Evolutionary conservation across 2,329 filamentous ascomycete genomes (phyloP).

Genomic region (Pyrenophora seminiperda): DNA sequence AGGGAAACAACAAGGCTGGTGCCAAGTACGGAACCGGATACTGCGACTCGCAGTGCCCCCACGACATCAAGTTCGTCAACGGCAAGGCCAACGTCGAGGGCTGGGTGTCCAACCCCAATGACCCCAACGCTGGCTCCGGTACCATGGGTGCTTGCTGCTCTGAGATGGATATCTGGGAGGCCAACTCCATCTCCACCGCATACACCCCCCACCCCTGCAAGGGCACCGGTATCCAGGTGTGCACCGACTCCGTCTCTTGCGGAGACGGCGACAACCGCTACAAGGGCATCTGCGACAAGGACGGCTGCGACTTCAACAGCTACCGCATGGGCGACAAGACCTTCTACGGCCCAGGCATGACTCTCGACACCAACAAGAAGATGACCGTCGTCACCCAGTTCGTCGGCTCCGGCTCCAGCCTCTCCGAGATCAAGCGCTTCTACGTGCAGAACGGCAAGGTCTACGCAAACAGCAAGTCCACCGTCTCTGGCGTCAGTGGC

Average conservation of each 20-base stretch:
- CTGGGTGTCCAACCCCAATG: slow-evolving; percentile 59
- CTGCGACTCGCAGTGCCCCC: slow-evolving; percentile 50
- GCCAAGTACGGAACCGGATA: slow-evolving; percentile 65
- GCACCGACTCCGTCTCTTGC: slow-evolving; percentile 53
- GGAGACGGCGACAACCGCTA: slow-evolving; percentile 59
- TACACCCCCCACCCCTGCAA: slow-evolving; percentile 70
- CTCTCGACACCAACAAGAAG: slow-evolving; percentile 50
- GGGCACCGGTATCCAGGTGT: slow-evolving; percentile 56
- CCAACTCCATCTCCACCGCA: slow-evolving; percentile 68
- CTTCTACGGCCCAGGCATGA: slow-evolving; percentile 66
- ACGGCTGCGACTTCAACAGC: slow-evolving; percentile 66
- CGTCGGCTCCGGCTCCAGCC: slow-evolving; percentile 48
- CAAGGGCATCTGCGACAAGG: slow-evolving; percentile 67
- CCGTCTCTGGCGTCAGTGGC: slow-evolving; percentile 53
- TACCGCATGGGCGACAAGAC: slow-evolving; percentile 68
- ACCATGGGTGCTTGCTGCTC: slow-evolving; percentile 66
- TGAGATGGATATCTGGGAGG: slow-evolving; percentile 75
- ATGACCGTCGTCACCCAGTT: slow-evolving; percentile 61
- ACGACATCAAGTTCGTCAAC: slow-evolving; percentile 59
- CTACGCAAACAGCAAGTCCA: slow-evolving; percentile 52
- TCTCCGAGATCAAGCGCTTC: slow-evolving; percentile 55
- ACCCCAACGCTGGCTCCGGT: slow-evolving; percentile 60
- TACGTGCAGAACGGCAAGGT: slow-evolving; percentile 59
- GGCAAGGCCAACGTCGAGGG: slow-evolving; percentile 61
- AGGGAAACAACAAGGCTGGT: slow-evolving; percentile 57